phyloP scores from a whole-genome alignment of 495 filamentous ascomycete species.

The Hypoxylon rickii region DNA sequence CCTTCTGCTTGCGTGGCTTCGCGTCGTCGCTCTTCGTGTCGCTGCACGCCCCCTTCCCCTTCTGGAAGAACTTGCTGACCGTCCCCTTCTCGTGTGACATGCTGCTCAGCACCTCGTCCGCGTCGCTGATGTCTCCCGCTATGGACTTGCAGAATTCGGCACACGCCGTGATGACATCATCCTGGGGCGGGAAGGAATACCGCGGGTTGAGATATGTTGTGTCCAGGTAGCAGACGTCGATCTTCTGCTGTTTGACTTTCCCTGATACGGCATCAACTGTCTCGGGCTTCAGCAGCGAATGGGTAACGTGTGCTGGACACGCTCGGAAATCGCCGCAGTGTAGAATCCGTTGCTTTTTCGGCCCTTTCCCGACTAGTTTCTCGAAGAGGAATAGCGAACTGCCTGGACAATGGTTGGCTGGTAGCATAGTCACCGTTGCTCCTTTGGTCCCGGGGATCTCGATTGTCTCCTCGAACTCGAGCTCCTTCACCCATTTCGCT shows the following conservation, averaged over 20 bases:
- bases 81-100: slow-evolving; percentile 31
- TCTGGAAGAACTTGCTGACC: slow-evolving; percentile 52
- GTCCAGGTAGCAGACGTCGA: slow-evolving; percentile 95
- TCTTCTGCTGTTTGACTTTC: slow-evolving; percentile 75
- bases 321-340: slow-evolving; percentile 98
- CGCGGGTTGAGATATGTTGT: slow-evolving; percentile 96
- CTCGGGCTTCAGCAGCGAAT: slow-evolving; percentile 79
- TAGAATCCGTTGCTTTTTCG: slow-evolving; percentile 73
- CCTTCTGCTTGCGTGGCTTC: slow-evolving; percentile 10
- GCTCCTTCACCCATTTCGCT: slow-evolving; percentile 78
- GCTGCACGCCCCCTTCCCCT: slow-evolving; percentile 17
- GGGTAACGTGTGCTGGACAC: slow-evolving; percentile 80
- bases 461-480: slow-evolving; percentile 82
- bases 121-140: slow-evolving; percentile 37
- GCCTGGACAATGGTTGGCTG: slow-evolving; percentile 95
- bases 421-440: slow-evolving; percentile 89
- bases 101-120: slow-evolving; percentile 36
- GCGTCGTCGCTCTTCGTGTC: slow-evolving; percentile 8
- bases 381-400: slow-evolving; percentile 94
- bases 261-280: slow-evolving; percentile 68
- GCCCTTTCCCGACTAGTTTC: slow-evolving; percentile 65
- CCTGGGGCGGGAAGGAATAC: slow-evolving; percentile 90
- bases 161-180: slow-evolving; percentile 83
- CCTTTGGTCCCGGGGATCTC: slow-evolving; percentile 81
- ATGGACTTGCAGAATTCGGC: slow-evolving; percentile 80